Conservation (phyloP, 768 basidiomycete species). For the Grammothele lineata region DNA sequence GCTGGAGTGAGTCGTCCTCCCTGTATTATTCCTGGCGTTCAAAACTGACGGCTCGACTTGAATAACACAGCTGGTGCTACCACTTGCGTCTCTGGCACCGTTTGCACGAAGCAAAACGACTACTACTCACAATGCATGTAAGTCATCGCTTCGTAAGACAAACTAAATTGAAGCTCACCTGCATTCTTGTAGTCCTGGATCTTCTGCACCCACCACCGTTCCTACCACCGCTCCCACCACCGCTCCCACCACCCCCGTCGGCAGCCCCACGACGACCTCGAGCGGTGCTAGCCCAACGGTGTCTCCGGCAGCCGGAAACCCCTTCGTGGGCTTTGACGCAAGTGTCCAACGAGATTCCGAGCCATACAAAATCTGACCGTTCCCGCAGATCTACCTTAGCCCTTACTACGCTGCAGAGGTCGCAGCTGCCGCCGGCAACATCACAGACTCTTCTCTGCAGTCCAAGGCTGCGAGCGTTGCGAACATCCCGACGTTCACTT, state of each 20-base stretch:
- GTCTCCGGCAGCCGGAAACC: conserved; percentile 43
- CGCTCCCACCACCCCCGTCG: conserved; percentile 7
- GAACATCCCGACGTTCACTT: conserved; percentile 59
- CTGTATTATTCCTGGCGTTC: background rate
- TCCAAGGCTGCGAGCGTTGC: conserved; percentile 51
- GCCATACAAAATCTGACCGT: background rate
- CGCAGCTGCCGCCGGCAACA: conserved; percentile 41
- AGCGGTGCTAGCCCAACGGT: background rate
- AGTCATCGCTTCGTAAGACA: conserved; percentile 1
- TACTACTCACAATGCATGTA: conserved; percentile 35
- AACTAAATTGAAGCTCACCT: too few relatives aligned
- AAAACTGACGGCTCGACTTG: conserved; percentile 1
- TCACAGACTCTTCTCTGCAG: conserved; percentile 44
- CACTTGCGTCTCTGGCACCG: conserved; percentile 28
- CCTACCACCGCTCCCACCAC: conserved; percentile 15
- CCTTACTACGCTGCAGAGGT: conserved; percentile 58
- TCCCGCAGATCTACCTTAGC: conserved; percentile 41
- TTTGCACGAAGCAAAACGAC: conserved; percentile 27
- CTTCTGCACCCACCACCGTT: too few relatives aligned
- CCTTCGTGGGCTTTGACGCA: conserved; percentile 47
- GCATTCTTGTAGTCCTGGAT: conserved; percentile 8
- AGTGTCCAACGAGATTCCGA: background rate
- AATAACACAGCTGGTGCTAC: conserved; percentile 30
- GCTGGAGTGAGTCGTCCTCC: conserved; percentile 39
- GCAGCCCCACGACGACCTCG: too few relatives aligned